Evolutionary conservation across 2,329 filamentous ascomycete species (phyloP).

Genomic region (Diaporthe sp.): DNA sequence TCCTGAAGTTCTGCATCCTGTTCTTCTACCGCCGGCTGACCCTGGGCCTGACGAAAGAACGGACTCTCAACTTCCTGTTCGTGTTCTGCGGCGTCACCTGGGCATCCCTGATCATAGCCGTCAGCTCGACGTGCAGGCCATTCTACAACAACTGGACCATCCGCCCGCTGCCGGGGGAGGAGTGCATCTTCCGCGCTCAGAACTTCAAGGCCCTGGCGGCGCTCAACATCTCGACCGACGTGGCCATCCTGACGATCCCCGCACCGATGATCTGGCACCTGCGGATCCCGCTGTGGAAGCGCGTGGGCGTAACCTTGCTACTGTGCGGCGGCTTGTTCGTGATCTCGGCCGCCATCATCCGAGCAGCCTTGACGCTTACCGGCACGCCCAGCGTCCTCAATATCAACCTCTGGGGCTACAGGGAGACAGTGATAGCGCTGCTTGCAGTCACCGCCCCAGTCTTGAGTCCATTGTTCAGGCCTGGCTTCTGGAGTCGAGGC

Average conservation of each 20-base stretch:
- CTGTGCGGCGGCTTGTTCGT: conserved; percentile 45
- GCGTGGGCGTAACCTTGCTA: conserved; percentile 39
- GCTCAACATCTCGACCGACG: conserved; percentile 23
- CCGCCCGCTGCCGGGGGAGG: conserved; percentile 3
- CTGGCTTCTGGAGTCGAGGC: background rate
- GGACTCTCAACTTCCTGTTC: background rate
- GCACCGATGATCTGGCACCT: conserved; percentile 18
- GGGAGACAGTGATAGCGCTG: conserved; percentile 38
- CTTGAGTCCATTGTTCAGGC: background rate
- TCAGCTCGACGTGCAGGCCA: conserved; percentile 12
- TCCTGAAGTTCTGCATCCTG: conserved; percentile 13
- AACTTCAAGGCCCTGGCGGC: conserved; percentile 33
- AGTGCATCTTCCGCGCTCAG: conserved; percentile 28
- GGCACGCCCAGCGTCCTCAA: conserved; percentile 44
- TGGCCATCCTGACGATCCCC: conserved; percentile 12
- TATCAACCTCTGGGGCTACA: conserved; percentile 42
- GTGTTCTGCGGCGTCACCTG: conserved; percentile 6
- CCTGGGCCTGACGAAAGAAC: conserved; percentile 9
- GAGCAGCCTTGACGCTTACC: conserved; percentile 41
- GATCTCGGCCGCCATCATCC: conserved; percentile 44
- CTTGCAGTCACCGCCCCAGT: conserved; percentile 28
- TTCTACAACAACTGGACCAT: conserved; percentile 8
- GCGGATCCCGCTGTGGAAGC: conserved; percentile 20
- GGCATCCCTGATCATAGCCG: conserved; percentile 4
- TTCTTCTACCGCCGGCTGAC: conserved; percentile 30